phyloP scores from a whole-genome alignment of 805 yeast genomes.

The Candida rishiriensis region DNA sequence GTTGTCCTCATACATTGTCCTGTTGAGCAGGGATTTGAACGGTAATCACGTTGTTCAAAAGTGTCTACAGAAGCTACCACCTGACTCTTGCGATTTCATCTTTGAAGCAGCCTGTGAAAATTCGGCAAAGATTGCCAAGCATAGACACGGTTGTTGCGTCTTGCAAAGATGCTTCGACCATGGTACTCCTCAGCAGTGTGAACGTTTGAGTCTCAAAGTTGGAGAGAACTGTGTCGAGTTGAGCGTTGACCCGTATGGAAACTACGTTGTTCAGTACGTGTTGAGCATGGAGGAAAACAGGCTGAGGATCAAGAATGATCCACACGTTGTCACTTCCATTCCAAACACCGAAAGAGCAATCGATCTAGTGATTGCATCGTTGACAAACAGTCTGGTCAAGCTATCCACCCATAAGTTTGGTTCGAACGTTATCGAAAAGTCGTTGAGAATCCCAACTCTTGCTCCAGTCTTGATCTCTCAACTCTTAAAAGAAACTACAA shows the following conservation, averaged over 20 bases:
- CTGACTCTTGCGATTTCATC: constrained; percentile 77
- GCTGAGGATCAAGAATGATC: constrained; percentile 26
- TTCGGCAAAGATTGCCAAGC: constrained; percentile 82
- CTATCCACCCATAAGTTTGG: constrained; percentile 60
- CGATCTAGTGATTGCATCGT: constrained; percentile 24
- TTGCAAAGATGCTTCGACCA: constrained; percentile 91
- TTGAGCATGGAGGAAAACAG: constrained; percentile 38
- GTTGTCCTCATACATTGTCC: constrained; percentile 60
- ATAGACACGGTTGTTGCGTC: constrained; percentile 97
- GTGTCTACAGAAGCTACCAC: constrained; percentile 68
- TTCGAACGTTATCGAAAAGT: constrained; percentile 55
- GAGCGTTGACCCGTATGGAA: constrained; percentile 91
- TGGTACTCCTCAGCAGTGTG: constrained; percentile 69
- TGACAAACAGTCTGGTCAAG: constrained; percentile 28
- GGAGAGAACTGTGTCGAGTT: constrained; percentile 65
- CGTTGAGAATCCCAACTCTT: constrained; percentile 43
- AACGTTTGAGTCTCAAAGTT: constrained; percentile 60
- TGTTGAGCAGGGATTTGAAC: constrained; percentile 80
- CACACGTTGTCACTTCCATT: constrained; percentile 16
- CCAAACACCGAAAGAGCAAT: constrained; percentile 30
- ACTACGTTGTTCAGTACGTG: constrained; percentile 94
- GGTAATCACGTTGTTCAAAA: constrained; percentile 97
- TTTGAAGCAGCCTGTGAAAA: constrained; percentile 77
- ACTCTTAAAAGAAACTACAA: constrained; percentile 32
- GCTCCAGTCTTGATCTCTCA: constrained; percentile 41